phyloP scores from a whole-genome alignment of 805 yeast species.

The Candida railenensis region DNA sequence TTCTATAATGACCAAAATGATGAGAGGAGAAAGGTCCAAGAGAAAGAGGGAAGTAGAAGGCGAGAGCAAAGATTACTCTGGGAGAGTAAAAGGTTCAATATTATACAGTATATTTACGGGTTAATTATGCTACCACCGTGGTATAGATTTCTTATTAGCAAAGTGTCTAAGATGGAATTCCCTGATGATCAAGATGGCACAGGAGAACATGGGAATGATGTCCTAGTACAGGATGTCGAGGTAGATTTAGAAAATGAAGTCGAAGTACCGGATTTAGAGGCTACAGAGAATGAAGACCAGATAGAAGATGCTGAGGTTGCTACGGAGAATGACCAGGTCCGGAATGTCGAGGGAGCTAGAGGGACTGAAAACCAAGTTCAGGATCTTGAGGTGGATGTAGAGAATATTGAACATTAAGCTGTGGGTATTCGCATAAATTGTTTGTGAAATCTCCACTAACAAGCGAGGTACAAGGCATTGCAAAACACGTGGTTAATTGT shows the following conservation, averaged over 20 bases:
- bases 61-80: constrained; percentile 11
- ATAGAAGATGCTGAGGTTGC: no score
- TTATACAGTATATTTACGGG: not conserved
- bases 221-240: not conserved
- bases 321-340: no score
- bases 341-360: no score
- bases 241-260: not conserved
- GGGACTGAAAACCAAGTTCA: no score
- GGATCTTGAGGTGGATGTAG: no score
- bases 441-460: no score
- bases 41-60: constrained; percentile 10
- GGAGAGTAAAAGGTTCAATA: constrained; percentile 10
- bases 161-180: not conserved
- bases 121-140: constrained; percentile 30
- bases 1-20: constrained; percentile 17
- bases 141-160: constrained; percentile 22
- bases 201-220: no score
- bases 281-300: no score
- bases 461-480: no score
- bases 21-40: constrained; percentile 12
- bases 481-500: no score
- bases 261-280: not conserved
- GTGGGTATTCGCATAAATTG: no score
- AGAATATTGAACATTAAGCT: no score
- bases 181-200: not conserved